These are phyloP conservation scores for Aspergillus sergii DNA, from an alignment of 2,329 filamentous ascomycete genomes.

Conservation along the genomic window DNA sequence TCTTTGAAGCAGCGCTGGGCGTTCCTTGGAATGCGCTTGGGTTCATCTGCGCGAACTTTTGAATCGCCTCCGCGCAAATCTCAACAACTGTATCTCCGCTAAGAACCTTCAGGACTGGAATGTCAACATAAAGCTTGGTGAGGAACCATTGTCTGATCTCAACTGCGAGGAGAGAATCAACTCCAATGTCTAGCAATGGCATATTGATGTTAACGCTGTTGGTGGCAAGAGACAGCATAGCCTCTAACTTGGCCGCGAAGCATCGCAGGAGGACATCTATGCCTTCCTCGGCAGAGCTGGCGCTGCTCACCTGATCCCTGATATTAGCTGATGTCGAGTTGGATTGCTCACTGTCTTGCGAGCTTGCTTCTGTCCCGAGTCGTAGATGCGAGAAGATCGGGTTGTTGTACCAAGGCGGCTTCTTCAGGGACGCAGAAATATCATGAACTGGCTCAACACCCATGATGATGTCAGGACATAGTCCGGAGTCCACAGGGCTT, in stretches of 20 bases:
- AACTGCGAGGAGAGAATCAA: not conserved
- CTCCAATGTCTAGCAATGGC: not conserved
- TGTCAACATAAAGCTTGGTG: not conserved
- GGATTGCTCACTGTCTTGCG: not conserved
- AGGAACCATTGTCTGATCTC: not conserved
- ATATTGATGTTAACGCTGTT: not conserved
- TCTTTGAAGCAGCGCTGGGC: no score
- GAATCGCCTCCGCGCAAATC: not conserved
- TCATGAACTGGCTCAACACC: not conserved
- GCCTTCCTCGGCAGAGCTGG: no score
- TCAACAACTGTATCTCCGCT: not conserved
- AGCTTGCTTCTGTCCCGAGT: constrained; percentile 14
- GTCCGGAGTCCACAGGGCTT: no score
- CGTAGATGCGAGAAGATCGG: not conserved
- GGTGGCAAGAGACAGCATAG: not conserved
- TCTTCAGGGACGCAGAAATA: not conserved
- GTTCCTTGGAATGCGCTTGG: not conserved
- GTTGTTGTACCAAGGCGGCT: not conserved
- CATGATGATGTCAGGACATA: not conserved
- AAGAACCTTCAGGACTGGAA: not conserved
- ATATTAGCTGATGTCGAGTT: no score
- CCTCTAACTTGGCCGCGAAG: no score
- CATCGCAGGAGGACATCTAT: no score
- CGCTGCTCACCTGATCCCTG: no score
- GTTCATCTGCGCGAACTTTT: not conserved